Evolutionary conservation across 1,284 basidiomycete genomes (phyloP), one percentile per base, ranked within the genome.

Genomic region (Mycena sp.): DNA sequence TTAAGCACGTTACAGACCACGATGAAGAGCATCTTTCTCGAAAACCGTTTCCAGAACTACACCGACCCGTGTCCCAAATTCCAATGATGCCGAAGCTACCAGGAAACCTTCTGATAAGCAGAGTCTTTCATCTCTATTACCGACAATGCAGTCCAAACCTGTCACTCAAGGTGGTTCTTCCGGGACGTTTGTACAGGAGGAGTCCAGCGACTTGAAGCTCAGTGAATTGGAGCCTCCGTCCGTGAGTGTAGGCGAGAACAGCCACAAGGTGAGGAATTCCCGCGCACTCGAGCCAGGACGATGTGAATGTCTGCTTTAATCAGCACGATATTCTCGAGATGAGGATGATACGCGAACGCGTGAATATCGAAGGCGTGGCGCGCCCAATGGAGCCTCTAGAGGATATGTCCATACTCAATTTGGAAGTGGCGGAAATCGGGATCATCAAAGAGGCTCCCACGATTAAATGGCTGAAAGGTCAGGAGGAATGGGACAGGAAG

Each of bases 261-360:
- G n/a, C n/a, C n/a, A n/a, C n/a, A n/a, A n/a, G n/a, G n/a, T n/a
- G n/a, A n/a, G n/a, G n/a, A n/a, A n/a, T n/a, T n/a, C n/a, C n/a
- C n/a, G n/a, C n/a, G n/a, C n/a, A n/a, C n/a, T n/a, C n/a, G n/a
- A n/a, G n/a, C n/a, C n/a, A n/a, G n/a, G n/a, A n/a, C n/a, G n/a
- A n/a, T n/a, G 32, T 14, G 9, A 14, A 7, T 35, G 32, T 9
- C 32, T 35, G 32, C 32, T 35, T 14, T 14, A 35, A n/a, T 38
- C 56, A 35, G 23, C 50, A 56, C 50, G 46, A 53, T 49, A 2
- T 41, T 11, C 49, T 46, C 21, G 54, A 68, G 11, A 26, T n/a
- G 1, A 11, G 38, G 28, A 84, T 87, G 81, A 89, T 95, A 65
- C 87, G 94, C 12, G 92, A 96, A 73, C 85, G 94, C 6, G 89